phyloP scores from a whole-genome alignment of 2,329 filamentous ascomycete genomes.

The Knufia fluminis region DNA sequence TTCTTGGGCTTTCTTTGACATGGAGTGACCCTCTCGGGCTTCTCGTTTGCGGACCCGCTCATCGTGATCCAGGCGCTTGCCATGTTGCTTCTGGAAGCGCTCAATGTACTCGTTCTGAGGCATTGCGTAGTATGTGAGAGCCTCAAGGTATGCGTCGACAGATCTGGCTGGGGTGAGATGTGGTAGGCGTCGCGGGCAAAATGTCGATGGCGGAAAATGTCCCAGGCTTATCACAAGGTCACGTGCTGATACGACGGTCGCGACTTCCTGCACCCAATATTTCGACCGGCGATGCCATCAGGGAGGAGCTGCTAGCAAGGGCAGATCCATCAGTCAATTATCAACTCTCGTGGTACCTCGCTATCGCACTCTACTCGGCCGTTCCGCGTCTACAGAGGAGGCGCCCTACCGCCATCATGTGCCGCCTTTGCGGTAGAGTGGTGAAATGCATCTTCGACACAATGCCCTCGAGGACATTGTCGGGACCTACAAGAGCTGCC shows the following conservation, averaged over 20 bases:
- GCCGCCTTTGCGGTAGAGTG: slow-evolving; percentile 23
- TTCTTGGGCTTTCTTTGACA: slow-evolving; percentile 84
- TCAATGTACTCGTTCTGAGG: slow-evolving; percentile 40
- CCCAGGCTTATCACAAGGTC: not conserved
- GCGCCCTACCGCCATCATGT: slow-evolving; percentile 15
- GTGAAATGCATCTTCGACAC: slow-evolving; percentile 24
- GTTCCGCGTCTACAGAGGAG: not conserved
- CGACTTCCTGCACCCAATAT: too few relatives aligned
- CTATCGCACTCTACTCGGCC: not conserved
- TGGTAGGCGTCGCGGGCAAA: not conserved
- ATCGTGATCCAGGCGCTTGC: slow-evolving; percentile 65
- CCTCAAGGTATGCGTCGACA: not conserved
- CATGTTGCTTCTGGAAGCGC: slow-evolving; percentile 60
- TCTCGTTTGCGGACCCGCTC: slow-evolving; percentile 79
- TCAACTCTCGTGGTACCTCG: not conserved
- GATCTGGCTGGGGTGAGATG: not conserved
- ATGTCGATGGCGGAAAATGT: not conserved
- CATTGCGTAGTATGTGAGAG: slow-evolving; percentile 12
- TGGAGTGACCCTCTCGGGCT: slow-evolving; percentile 82
- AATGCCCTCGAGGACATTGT: slow-evolving; percentile 20
- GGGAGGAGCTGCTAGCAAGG: not conserved
- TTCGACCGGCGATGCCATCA: not conserved
- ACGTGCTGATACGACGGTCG: not conserved
- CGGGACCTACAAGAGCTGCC: not conserved
- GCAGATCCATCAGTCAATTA: not conserved